Percentiles rank a stretch among this genome's conserved stretches.
phyloP scores from a whole-genome alignment of 2,329 filamentous ascomycete species.

The Hirsutella thompsonii region DNA sequence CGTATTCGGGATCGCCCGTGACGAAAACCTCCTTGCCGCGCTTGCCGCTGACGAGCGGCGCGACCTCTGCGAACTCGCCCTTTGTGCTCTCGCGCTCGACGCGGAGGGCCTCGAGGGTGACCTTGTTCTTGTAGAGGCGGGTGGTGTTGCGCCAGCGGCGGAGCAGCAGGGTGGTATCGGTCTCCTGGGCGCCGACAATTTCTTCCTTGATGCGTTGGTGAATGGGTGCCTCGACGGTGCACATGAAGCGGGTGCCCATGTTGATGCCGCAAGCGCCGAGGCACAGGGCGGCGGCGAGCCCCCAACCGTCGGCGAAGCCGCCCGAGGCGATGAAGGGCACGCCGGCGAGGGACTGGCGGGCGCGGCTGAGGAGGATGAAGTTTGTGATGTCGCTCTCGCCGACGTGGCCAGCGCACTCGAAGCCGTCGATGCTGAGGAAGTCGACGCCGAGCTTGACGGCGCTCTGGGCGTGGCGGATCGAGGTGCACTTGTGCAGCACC shows the following conservation, averaged over 20 bases:
- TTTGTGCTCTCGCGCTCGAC: slow-evolving; percentile 72
- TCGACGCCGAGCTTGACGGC: slow-evolving; percentile 92
- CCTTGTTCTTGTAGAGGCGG: slow-evolving; percentile 81
- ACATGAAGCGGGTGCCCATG: slow-evolving; percentile 98
- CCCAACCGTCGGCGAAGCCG: slow-evolving; percentile 89
- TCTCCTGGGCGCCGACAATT: slow-evolving; percentile 81
- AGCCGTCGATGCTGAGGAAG: slow-evolving; percentile 93
- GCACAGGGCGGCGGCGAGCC: slow-evolving; percentile 78
- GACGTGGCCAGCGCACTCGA: slow-evolving; percentile 89
- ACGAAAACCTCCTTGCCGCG: slow-evolving; percentile 82
- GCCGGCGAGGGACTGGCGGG: slow-evolving; percentile 68
- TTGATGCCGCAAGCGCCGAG: slow-evolving; percentile 91
- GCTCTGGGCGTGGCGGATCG: slow-evolving; percentile 81
- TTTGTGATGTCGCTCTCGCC: slow-evolving; percentile 82
- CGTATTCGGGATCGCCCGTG: slow-evolving; percentile 81
- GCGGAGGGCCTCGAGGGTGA: slow-evolving; percentile 65
- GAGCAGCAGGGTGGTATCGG: slow-evolving; percentile 79
- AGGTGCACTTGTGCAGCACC: slow-evolving; percentile 95
- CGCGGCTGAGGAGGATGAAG: slow-evolving; percentile 75
- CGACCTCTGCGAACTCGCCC: slow-evolving; percentile 83
- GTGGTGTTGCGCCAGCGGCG: slow-evolving; percentile 88
- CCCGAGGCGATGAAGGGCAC: slow-evolving; percentile 93
- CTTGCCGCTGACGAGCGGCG: slow-evolving; percentile 78
- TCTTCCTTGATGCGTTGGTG: slow-evolving; percentile 88
- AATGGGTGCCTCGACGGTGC: slow-evolving; percentile 83